Evolutionary conservation across 139 green algal species (phyloP).

Genomic region (Dunaliella sp.): DNA sequence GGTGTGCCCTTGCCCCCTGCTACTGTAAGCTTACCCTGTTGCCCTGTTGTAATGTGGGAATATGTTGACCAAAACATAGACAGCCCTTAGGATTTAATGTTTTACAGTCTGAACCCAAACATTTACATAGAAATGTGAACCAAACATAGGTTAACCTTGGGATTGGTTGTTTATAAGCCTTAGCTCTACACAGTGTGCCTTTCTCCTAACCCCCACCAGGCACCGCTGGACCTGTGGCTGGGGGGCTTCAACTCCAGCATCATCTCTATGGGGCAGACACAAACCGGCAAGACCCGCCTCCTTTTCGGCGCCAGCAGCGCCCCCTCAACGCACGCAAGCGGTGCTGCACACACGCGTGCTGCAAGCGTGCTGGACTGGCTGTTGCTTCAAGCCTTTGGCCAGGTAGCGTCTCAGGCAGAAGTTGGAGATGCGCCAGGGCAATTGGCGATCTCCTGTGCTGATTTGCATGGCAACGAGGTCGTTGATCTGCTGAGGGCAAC

Average conservation of each 20-base stretch:
- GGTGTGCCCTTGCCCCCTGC: no score
- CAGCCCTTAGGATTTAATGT: no score
- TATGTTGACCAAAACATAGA: no score
- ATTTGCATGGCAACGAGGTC: background rate
- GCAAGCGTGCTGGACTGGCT: background rate
- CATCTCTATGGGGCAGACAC: background rate
- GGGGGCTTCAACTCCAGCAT: background rate
- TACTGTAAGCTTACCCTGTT: no score
- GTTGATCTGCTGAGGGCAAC: background rate
- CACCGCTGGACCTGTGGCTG: background rate
- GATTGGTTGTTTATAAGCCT: no score
- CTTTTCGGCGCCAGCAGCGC: background rate
- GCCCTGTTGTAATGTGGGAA: no score
- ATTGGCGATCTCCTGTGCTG: background rate
- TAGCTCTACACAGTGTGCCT: no score
- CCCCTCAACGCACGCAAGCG: no score
- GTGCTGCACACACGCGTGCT: background rate
- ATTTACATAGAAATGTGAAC: no score
- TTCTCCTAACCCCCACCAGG: no score
- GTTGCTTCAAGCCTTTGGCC: background rate
- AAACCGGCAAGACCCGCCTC: background rate
- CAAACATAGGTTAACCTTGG: no score
- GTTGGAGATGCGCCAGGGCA: background rate
- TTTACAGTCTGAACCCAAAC: no score
- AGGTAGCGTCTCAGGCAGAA: background rate